Evolutionary conservation across 306 rosid genomes (phyloP), one percentile per base, ranked within the genome.

Genomic region (Glycyrrhiza uralensis): DNA sequence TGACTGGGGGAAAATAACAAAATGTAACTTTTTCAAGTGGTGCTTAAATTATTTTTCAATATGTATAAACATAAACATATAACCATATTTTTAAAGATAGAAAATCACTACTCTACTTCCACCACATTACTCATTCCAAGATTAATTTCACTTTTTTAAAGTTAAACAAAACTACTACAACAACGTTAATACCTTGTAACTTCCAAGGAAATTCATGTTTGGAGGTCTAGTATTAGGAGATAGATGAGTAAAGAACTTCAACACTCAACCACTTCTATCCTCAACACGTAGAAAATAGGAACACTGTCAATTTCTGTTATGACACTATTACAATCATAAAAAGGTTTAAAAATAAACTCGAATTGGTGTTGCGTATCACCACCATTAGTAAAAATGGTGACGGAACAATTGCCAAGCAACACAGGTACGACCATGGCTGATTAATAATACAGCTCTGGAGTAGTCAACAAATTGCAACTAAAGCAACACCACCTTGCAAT

Each of bases 391-490:
- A 56, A 55, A 69, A 68, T 47, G 47, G 56, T 50, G 79, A 33
- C 59, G 24, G 50, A 28, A 32, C 44, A 54, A 54, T 55, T 24
- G 63, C 33, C 29, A 77, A 51, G 47, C 49, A 50, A 62, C 57
- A 28, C 5, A 63, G 74, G 59, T 35, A 78, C 12, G 29, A 19
- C 79, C 62, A 54, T 36, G 62, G 83, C 79, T 65, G 64, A 36
- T 35, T 19, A 61, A 47, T 52, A 71, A 23, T 63, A 19, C 64
- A 56, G 81, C 61, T 51, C 65, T 51, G 69, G 76, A 42, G 71
- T 52, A 75, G 51, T 78, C 66, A 28, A 47, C 54, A 38, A 58
- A 33, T 30, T 18, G 70, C 19, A 20, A 81, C 49, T 11, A 32
- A 39, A 76, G 61, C 70, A 55, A 56, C 70, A 55, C 11, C 42